Evolutionary conservation across 1,284 basidiomycete genomes (phyloP), one percentile per base, ranked within the genome.

Genomic region (Irpex sp.): DNA sequence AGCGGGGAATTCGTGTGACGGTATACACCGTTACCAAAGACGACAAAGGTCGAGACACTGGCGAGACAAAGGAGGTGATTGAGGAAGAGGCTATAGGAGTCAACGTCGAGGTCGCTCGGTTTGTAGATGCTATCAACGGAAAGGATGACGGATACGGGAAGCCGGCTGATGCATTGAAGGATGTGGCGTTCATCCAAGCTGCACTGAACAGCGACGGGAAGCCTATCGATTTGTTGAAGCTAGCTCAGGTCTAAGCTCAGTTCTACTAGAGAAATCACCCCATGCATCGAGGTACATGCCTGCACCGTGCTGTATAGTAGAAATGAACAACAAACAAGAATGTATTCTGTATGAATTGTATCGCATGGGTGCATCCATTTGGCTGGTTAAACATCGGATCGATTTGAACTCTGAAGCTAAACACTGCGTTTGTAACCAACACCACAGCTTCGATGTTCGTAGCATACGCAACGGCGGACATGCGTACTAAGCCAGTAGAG

Each of bases 111-210:
- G 71, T 92, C 51, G 76, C 70, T 56, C 80, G 81, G 70, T 93
- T 91, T 78, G 84, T 89, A 54, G 77, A 77, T 13, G 84, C 81
- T 48, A 71, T 86, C 47, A 69, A 71, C 1, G 86, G 83, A 1
- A 75, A 81, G 63, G 77, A 78, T 40, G 74, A 80, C 65, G 81
- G 77, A 5, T 61, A 86, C 19, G 87, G 89, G 17, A 76, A 80
- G 59, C 87, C 87, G 19, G 66, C 76, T 47, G 82, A 76, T 11
- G 85, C 91, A 26, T 76, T 95, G 62, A 78, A 78, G 66, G 92
- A 94, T 71, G 85, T 94, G 26, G 88, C 88, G 37, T 80, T 93
- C 68, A 88, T 94, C 66, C 79, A 95, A 76, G 91, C 89, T n/a
- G 83, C 84, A 47, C 77, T 94, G 75, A 86, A 82, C 54, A 92